Percentiles rank a stretch among this genome's conserved stretches.
Evolutionary conservation across 2,329 filamentous ascomycete species (phyloP).

Genomic region (Periconia digitata): DNA sequence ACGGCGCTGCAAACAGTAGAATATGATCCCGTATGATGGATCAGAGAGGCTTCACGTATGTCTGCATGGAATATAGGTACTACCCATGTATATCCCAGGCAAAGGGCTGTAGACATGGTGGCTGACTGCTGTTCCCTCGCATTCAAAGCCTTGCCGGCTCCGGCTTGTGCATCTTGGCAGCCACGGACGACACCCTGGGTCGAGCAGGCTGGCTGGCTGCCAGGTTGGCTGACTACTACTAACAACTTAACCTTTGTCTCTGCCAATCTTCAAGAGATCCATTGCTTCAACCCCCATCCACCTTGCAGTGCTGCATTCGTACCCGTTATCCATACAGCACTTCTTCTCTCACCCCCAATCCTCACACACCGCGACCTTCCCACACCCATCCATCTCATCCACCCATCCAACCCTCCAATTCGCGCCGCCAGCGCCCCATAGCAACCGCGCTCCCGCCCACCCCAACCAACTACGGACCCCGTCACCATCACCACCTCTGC

Average conservation of each 20-base stretch:
- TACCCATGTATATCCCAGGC: neutral
- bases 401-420: no score
- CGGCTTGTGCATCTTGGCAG: neutral
- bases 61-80: no score
- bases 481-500: neutral
- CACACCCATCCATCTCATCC: no score
- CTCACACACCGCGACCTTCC: neutral
- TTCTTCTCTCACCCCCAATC: constrained; percentile 10
- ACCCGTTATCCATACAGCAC: constrained; percentile 6
- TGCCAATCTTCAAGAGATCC: neutral
- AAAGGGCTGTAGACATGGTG: no score
- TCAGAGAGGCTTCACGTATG: no score
- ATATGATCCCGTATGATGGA: no score
- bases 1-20: no score
- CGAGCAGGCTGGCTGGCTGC: no score
- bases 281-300: neutral
- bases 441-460: constrained; percentile 15
- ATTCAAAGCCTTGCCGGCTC: neutral
- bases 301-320: neutral
- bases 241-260: neutral
- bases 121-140: no score
- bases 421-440: constrained; percentile 9
- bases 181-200: neutral
- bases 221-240: no score
- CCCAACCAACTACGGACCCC: constrained; percentile 3